phyloP scores from a whole-genome alignment of 352 stramenopile genomes.

The Pythium sp. region DNA sequence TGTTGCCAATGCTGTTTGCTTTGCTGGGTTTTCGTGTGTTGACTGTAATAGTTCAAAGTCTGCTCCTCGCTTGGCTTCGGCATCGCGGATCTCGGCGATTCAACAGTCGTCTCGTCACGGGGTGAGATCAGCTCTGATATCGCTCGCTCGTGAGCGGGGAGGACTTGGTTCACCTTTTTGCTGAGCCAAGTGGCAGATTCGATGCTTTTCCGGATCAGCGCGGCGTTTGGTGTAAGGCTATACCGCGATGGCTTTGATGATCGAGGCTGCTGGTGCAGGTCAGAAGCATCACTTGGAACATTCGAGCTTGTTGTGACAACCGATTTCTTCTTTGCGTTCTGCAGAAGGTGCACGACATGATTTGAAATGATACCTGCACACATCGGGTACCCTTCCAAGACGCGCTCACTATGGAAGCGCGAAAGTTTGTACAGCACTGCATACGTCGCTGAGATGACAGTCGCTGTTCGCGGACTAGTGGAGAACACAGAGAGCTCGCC shows the following conservation, averaged over 20 bases:
- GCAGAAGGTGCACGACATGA: slow-evolving; percentile 20
- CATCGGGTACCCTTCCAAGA: slow-evolving; percentile 52
- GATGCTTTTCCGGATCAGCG: slow-evolving; percentile 9
- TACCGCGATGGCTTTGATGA: not conserved
- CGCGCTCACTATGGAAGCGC: slow-evolving; percentile 49
- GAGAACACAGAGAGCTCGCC: slow-evolving; percentile 72
- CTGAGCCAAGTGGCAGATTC: not conserved
- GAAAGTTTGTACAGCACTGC: slow-evolving; percentile 60
- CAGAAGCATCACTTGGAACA: not conserved
- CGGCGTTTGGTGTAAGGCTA: not conserved
- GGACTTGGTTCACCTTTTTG: slow-evolving; percentile 9
- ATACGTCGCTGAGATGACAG: slow-evolving; percentile 57
- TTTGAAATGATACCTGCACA: slow-evolving; percentile 30
- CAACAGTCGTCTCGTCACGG: not conserved
- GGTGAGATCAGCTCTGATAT: slow-evolving; percentile 2
- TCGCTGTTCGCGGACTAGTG: slow-evolving; percentile 42
- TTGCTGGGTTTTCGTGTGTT: not conserved
- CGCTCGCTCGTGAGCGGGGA: not conserved
- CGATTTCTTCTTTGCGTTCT: slow-evolving; percentile 14
- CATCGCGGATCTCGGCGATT: not conserved
- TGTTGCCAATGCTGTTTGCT: not conserved
- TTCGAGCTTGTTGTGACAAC: not conserved
- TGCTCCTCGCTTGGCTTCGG: not conserved
- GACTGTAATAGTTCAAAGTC: slow-evolving; percentile 8
- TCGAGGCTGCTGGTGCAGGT: not conserved